Evolutionary conservation across 192 early-diverging fungal species (phyloP), one percentile per base, ranked within the genome.

Genomic region (Pilobolus umbonatus): DNA sequence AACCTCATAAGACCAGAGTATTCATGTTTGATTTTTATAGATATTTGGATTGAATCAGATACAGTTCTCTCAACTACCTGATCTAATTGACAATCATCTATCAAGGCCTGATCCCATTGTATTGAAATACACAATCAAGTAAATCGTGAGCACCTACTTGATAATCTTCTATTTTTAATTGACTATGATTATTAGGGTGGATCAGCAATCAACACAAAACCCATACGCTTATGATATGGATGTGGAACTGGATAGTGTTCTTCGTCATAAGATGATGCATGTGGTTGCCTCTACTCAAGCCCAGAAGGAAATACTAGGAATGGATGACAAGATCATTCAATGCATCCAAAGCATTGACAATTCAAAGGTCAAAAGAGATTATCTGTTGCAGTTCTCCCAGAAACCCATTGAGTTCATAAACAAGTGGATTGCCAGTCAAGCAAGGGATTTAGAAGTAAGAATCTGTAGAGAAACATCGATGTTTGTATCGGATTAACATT

Each of bases 391-490:
- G 47, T 98, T 97, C 72, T 76, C 91, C 4, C 74, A 85, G 26
- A 85, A 93, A 44, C 94, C 96, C 0, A 85, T 88, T 31, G 88
- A 85, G 42, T 97, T 96, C 69, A 81, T 94, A 51, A 91, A 94
- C 59, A 82, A 88, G 47, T 98, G 94, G 94, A 80, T 96, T 28
- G 89, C 87, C 11, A 88, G 86, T 67, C 96, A 98, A 79, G 89
- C 85, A 60, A 79, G 90, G 46, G 96, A 98, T 75, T 70, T 97
- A 55, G 92, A 96, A 74, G 88, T 91, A n/a, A n/a, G n/a, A n/a
- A n/a, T n/a, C n/a, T n/a, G n/a, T n/a, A n/a, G n/a, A n/a, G n/a
- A n/a, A n/a, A n/a, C n/a, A n/a, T n/a, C n/a, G n/a, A n/a, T n/a
- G n/a, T n/a, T n/a, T n/a, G n/a, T n/a, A n/a, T n/a, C n/a, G n/a